Evolutionary conservation across 345 rosid genomes (phyloP), one percentile per base, ranked within the genome.

Genomic region (Lumnitzera racemosa): DNA sequence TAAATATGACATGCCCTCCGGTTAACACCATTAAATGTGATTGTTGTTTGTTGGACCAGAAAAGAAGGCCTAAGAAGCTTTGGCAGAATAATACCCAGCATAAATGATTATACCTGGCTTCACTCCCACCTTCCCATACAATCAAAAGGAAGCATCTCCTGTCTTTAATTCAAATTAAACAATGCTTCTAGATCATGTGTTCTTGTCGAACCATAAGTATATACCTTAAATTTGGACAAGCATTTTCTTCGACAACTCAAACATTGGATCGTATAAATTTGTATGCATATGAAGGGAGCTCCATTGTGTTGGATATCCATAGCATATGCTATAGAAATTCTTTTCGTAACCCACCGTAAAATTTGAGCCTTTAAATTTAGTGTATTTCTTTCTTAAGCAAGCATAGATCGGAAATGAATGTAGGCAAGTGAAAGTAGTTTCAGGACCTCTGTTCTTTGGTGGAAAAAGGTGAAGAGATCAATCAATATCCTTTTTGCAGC

Each of bases 361-460:
- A 20, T 5, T 36, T 36, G 31, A 2, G 24, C 65, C 51, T 66
- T 49, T 67, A 70, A 47, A 64, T 53, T 52, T 15, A 56, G 12
- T 24, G 20, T 57, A 4, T 36, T 5, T 3, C 43, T 36, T 36
- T 36, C 43, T 36, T 36, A 1, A 9, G 43, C 11, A 7, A 36
- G 43, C 11, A 36, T 36, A 36, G 43, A 36, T 9, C 11, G 5
- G 43, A 7, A 36, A 46, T 29, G 58, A 14, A 15, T 55, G 5
- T 20, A 15, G 24, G 25, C 49, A 11, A 5, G 23, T 46, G 47
- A 57, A 83, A 75, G 53, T 55, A 74, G 83, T 84, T 73, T 56
- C 64, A 61, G 90, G 90, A 85, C 76, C 57, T 47, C 85, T 77
- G 77, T 72, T 77, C 74, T 46, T 72, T 80, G 95, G 90, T 88